Percentiles rank a stretch among this genome's conserved stretches.
phyloP scores from a whole-genome alignment of 495 filamentous ascomycete genomes.

The Stereocaulon alpinum region DNA sequence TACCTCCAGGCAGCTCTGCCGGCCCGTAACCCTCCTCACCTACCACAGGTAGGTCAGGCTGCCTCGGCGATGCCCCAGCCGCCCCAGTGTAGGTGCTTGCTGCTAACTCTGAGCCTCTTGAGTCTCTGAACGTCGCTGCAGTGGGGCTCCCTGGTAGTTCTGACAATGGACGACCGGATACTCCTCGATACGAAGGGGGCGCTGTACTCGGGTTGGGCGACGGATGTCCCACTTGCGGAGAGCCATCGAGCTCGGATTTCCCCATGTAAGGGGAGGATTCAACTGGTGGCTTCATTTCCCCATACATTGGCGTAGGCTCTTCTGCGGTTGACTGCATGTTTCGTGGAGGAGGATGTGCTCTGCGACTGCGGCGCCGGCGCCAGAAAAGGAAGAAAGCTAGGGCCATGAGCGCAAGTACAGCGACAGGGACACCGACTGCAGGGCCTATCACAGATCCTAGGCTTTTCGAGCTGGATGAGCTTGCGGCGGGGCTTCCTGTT shows the following conservation, averaged over 20 bases:
- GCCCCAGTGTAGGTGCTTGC: not conserved
- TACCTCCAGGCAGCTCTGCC: not conserved
- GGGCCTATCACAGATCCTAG: not conserved
- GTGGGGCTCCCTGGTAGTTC: not conserved
- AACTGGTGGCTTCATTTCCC: not conserved
- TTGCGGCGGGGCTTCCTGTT: not conserved
- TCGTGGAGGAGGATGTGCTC: not conserved
- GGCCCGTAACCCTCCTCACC: constrained; percentile 2
- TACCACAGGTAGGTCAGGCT: not conserved
- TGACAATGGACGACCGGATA: not conserved
- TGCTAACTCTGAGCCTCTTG: not conserved
- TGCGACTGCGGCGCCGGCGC: constrained; percentile 1
- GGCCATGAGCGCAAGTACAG: not conserved
- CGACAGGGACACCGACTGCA: constrained; percentile 3
- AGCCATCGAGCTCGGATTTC: constrained; percentile 6
- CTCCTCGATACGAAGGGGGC: not conserved
- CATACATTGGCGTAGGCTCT: constrained; percentile 2
- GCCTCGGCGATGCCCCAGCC: not conserved
- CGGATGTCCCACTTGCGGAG: constrained; percentile 5
- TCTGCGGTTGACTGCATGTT: not conserved
- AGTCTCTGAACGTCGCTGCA: not conserved
- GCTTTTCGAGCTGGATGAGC: constrained; percentile 2
- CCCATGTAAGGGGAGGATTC: not conserved
- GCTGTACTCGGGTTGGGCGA: constrained; percentile 1
- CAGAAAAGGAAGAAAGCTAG: constrained; percentile 6